A percentile compares a stretch with the other conserved stretches of the same genome.
Evolutionary conservation across 768 basidiomycete genomes (phyloP).

Genomic region (Trametes cingulata): DNA sequence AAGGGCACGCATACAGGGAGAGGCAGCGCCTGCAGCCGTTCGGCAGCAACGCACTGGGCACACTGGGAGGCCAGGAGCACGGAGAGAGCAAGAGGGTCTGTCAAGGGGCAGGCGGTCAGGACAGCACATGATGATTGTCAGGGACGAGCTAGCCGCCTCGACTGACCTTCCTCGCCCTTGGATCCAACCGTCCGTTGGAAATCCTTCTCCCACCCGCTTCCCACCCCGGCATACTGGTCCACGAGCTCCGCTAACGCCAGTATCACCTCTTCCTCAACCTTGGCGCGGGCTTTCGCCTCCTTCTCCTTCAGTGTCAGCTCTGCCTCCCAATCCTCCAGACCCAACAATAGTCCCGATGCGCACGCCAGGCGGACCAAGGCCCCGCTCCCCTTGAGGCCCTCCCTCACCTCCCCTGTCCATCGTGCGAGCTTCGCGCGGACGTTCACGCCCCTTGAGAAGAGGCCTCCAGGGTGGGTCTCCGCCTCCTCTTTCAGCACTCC

Average conservation of each 20-base stretch:
- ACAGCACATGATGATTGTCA: neutral
- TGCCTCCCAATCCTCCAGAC: constrained; percentile 53
- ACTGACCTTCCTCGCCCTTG: constrained; percentile 41
- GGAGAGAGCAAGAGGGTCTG: constrained; percentile 29
- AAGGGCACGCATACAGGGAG: constrained; percentile 40
- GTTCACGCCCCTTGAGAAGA: constrained; percentile 39
- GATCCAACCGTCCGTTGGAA: constrained; percentile 50
- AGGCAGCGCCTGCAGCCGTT: constrained; percentile 62
- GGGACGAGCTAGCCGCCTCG: neutral
- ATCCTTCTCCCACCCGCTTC: constrained; percentile 62
- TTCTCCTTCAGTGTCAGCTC: constrained; percentile 32
- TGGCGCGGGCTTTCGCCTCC: constrained; percentile 36
- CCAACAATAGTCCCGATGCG: constrained; percentile 63
- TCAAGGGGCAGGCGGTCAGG: no score
- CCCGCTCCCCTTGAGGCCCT: constrained; percentile 53
- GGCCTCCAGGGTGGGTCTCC: constrained; percentile 19
- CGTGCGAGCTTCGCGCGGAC: constrained; percentile 33
- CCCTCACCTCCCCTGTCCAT: constrained; percentile 26
- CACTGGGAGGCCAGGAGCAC: constrained; percentile 60
- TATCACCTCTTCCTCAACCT: constrained; percentile 65
- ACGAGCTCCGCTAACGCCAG: constrained; percentile 75
- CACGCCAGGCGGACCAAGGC: constrained; percentile 62
- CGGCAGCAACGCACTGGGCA: constrained; percentile 51
- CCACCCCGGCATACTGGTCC: constrained; percentile 48
- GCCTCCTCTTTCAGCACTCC: constrained; percentile 40